Evolutionary conservation across 2,329 filamentous ascomycete genomes (phyloP).

Genomic region (Trichoderma citrinoviride): DNA sequence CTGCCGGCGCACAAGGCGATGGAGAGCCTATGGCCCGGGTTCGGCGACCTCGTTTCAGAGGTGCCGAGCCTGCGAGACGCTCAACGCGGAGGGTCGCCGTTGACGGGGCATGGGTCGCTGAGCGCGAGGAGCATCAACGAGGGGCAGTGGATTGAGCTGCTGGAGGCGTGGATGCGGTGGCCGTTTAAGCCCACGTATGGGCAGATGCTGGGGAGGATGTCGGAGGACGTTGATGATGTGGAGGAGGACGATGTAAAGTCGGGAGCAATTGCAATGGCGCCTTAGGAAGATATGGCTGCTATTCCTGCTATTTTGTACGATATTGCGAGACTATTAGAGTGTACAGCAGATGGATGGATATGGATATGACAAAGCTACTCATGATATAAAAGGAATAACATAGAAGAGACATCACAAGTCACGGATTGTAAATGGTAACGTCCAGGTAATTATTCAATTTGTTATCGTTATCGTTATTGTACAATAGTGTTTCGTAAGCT

Average conservation of each 20-base stretch:
- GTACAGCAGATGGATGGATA: not conserved
- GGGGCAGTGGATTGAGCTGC: constrained; percentile 55
- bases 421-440: too few relatives aligned
- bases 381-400: not conserved
- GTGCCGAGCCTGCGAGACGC: constrained; percentile 52
- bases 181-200: constrained; percentile 56
- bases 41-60: constrained; percentile 48
- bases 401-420: too few relatives aligned
- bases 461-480: not conserved
- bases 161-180: constrained; percentile 63
- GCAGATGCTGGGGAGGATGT: constrained; percentile 46
- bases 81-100: constrained; percentile 44
- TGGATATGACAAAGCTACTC: too few relatives aligned
- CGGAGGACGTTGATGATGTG: constrained; percentile 32
- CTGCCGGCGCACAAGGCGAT: constrained; percentile 46
- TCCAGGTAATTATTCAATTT: not conserved
- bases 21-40: constrained; percentile 57
- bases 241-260: constrained; percentile 31
- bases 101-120: constrained; percentile 42
- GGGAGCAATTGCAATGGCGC: constrained; percentile 23
- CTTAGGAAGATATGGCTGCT: constrained; percentile 9
- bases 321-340: not conserved
- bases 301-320: not conserved
- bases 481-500: not conserved
- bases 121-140: constrained; percentile 49